Conservation (phyloP, 768 basidiomycete species). For the Phlegmacium glaucopus region DNA sequence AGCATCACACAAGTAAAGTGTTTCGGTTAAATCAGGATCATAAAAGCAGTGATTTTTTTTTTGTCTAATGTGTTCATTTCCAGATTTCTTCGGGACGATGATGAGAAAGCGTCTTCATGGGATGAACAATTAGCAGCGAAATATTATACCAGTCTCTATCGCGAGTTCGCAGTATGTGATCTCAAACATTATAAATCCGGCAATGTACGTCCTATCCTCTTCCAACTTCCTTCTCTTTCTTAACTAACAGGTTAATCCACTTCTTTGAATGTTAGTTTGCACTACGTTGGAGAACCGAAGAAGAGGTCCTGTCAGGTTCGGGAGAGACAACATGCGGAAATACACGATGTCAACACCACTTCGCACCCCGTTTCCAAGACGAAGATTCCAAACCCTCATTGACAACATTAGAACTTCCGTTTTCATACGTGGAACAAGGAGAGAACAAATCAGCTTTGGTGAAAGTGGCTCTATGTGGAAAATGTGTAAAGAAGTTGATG, state of each 20-base stretch:
- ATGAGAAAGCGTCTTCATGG: slow-evolving; percentile 53
- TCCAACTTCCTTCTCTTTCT: background rate
- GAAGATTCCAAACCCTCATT: slow-evolving; percentile 35
- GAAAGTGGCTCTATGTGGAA: slow-evolving; percentile 82
- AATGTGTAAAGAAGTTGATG: slow-evolving; percentile 81
- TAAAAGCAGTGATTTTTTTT: slow-evolving; percentile 1
- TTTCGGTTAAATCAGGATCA: background rate
- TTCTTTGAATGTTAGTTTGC: slow-evolving; percentile 71
- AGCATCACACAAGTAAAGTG: slow-evolving; percentile 59
- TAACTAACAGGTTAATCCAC: background rate
- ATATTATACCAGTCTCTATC: slow-evolving; percentile 85
- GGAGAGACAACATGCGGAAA: slow-evolving; percentile 91
- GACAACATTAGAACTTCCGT: slow-evolving; percentile 85
- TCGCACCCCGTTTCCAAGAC: slow-evolving; percentile 21
- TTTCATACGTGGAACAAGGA: slow-evolving; percentile 81
- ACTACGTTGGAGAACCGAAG: slow-evolving; percentile 91
- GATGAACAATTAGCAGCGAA: slow-evolving; percentile 84
- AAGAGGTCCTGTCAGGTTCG: slow-evolving; percentile 80
- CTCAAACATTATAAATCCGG: slow-evolving; percentile 95
- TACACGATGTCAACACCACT: slow-evolving; percentile 74
- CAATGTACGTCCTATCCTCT: slow-evolving; percentile 48
- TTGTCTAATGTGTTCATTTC: background rate
- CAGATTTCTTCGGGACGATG: slow-evolving; percentile 78
- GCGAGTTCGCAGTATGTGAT: slow-evolving; percentile 90
- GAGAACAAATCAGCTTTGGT: slow-evolving; percentile 78